Evolutionary conservation across 2,329 filamentous ascomycete genomes (phyloP).

Genomic region (Cadophora sp.): DNA sequence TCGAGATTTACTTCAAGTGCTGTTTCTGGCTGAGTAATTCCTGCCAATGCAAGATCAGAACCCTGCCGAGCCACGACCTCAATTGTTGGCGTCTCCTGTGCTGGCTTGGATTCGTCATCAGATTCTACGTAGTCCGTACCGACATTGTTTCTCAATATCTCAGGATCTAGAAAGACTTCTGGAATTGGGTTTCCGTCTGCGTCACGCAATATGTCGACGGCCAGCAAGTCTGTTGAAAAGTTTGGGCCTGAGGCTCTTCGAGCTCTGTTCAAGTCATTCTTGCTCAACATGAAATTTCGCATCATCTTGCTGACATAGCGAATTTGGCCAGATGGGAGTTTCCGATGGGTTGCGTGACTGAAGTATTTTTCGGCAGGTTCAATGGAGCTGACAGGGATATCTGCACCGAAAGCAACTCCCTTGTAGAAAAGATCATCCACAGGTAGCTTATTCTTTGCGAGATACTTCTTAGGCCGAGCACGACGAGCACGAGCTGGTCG

Average conservation of each 20-base stretch:
- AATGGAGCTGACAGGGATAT: constrained; percentile 35
- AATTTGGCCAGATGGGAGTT: background rate
- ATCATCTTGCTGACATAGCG: constrained; percentile 18
- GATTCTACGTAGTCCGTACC: background rate
- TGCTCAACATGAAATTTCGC: constrained; percentile 20
- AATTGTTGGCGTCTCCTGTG: background rate
- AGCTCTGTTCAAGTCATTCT: constrained; percentile 15
- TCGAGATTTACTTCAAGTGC: background rate
- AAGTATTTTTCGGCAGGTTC: constrained; percentile 13
- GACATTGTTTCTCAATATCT: background rate
- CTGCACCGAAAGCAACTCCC: constrained; percentile 39
- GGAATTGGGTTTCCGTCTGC: background rate
- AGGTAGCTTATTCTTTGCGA: constrained; percentile 48
- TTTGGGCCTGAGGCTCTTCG: background rate
- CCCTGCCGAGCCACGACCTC: background rate
- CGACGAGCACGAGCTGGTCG: background rate
- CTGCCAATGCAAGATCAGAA: background rate
- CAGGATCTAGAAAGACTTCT: background rate
- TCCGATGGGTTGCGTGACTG: background rate
- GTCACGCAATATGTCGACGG: background rate
- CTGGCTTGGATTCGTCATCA: background rate
- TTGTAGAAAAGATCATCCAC: constrained; percentile 52
- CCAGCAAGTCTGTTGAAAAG: background rate
- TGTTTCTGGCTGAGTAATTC: background rate
- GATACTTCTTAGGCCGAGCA: constrained; percentile 42